Base-by-base conservation (phyloP, 1,139 yeast species). In the Arxiozyma slooffiae region DNA sequence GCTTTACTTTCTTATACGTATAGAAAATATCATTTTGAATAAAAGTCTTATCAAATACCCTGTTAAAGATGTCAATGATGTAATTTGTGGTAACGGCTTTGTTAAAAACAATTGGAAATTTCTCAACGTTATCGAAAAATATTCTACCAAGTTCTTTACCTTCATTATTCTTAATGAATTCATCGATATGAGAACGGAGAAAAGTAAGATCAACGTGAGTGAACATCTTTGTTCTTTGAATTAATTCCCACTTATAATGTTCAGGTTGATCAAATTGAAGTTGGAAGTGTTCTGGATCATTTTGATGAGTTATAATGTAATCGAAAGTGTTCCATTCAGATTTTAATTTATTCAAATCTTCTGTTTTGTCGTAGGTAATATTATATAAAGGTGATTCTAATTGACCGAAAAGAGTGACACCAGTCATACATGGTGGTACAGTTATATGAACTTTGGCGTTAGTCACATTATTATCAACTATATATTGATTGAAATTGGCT, bases 391-490 rank as follows among this genome's bases (percentile, higher is more conserved):
- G 54, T 14, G 53, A 53, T 36, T 58, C 58, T 6, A 81, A 59
- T 61, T 86, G 82, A 1, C 83, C 83, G 67, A 90, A 90, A 51
- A 80, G 72, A 4, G 89, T 78, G 7, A 82, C 83, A 7, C 98
- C 98, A 1, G 90, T 79, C 95, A 88, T 88, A 63, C 96, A 86
- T 2, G 94, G 76, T 0, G 86, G 80, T 1, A 82, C 82, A 60
- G 86, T 95, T 70, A 88, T 69, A 64, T 89, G 96, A 6, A 88
- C 79, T 0, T 72, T 59, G 4, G 71, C 63, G 18, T 56, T 57
- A 38, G 52, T 60, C 41, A 60, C 53, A 41, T 55, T 55, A 46
- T 50, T 59, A 17, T 50, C 50, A 24, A 69, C 46, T 14, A 82
- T 59, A 47, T 71, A 67, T 7, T 71, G 57, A 60, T 87, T 85